Percentiles rank a stretch among this genome's conserved stretches.
phyloP scores from a whole-genome alignment of 257 asterid genomes.

The Nicotiana otophora region DNA sequence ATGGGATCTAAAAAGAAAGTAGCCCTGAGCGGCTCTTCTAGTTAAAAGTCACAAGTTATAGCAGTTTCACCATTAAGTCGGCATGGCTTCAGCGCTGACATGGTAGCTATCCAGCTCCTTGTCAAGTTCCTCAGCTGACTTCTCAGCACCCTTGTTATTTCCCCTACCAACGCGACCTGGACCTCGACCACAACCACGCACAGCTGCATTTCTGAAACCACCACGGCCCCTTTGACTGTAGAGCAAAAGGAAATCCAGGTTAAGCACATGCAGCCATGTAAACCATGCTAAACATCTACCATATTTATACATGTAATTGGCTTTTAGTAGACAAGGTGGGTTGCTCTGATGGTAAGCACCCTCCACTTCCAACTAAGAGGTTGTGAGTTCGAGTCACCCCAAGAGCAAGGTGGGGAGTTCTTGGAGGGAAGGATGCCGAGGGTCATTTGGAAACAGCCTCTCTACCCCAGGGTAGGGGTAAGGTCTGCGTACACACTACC shows the following conservation, averaged over 20 bases:
- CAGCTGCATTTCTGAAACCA: conserved; percentile 36
- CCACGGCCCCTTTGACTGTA: conserved; percentile 50
- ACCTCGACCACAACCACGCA: conserved; percentile 24
- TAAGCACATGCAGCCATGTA: neutral
- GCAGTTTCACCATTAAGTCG: conserved; percentile 17
- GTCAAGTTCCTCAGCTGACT: conserved; percentile 85
- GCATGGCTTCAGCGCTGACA: conserved; percentile 73
- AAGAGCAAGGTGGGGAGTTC: no score
- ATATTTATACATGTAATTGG: neutral
- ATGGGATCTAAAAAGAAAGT: neutral
- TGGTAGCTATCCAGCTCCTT: conserved; percentile 85
- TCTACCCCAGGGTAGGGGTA: no score
- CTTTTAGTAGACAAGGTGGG: no score
- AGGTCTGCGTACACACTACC: no score
- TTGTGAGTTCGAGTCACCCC: no score
- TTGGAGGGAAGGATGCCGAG: no score
- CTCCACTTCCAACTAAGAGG: no score
- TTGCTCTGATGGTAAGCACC: no score
- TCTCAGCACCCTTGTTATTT: conserved; percentile 40
- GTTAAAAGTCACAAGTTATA: neutral
- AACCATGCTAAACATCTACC: neutral
- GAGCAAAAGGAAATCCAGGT: neutral
- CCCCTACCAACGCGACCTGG: conserved; percentile 48
- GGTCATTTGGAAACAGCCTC: no score
- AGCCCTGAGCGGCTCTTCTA: neutral